Percentiles rank a stretch among this genome's conserved stretches.
Conservation (phyloP, 371 early-diverging fungal species). For the Mortierella sp. region DNA sequence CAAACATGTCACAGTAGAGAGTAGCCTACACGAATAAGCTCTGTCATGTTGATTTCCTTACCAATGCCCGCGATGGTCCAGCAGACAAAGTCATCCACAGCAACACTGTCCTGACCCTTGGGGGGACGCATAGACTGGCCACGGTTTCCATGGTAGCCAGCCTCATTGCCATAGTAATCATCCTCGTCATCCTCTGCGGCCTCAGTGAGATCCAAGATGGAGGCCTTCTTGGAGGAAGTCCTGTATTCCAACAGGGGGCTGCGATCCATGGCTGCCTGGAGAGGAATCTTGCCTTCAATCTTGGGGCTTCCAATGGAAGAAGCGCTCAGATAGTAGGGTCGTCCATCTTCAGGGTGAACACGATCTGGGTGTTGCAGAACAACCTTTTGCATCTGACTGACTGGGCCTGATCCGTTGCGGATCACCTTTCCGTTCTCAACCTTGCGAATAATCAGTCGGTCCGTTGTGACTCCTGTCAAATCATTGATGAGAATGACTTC, state of each 20-base stretch:
- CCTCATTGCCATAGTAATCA: slow-evolving; percentile 17
- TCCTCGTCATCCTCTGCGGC: slow-evolving; percentile 30
- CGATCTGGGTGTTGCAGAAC: slow-evolving; percentile 67
- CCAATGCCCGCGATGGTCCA: slow-evolving; percentile 85
- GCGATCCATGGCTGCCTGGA: slow-evolving; percentile 55
- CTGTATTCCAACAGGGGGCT: slow-evolving; percentile 53
- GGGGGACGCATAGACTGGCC: slow-evolving; percentile 28
- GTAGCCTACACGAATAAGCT: background rate
- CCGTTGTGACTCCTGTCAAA: slow-evolving; percentile 71
- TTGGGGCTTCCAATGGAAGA: slow-evolving; percentile 53
- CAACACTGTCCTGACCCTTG: slow-evolving; percentile 38
- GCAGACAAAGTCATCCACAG: slow-evolving; percentile 77
- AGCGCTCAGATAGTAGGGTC: slow-evolving; percentile 49
- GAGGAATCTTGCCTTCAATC: slow-evolving; percentile 52
- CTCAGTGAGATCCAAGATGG: slow-evolving; percentile 54
- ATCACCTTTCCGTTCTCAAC: slow-evolving; percentile 78
- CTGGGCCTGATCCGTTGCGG: slow-evolving; percentile 70
- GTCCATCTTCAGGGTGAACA: slow-evolving; percentile 52
- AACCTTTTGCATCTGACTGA: slow-evolving; percentile 85
- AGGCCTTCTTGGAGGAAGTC: slow-evolving; percentile 53
- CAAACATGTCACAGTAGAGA: too few relatives aligned
- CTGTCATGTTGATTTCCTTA: background rate
- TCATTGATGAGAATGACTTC: slow-evolving; percentile 73
- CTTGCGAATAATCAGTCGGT: slow-evolving; percentile 78
- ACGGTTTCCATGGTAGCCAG: too few relatives aligned